phyloP scores from a whole-genome alignment of 768 basidiomycete species.

The Suillus fuscotomentosus region DNA sequence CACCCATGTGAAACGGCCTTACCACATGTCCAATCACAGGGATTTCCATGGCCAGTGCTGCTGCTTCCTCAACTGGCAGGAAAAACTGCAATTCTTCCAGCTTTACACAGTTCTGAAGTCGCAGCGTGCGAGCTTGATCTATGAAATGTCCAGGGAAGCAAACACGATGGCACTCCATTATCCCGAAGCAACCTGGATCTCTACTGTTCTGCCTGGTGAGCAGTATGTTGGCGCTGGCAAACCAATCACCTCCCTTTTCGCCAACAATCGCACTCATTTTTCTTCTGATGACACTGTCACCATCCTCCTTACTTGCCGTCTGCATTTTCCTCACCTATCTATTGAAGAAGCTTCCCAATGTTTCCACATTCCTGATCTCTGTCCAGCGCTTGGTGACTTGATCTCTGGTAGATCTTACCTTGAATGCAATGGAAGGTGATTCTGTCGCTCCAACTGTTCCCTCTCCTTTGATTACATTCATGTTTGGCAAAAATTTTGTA shows the following conservation, averaged over 20 bases:
- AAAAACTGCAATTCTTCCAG: constrained; percentile 9
- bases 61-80: constrained; percentile 7
- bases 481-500: constrained; percentile 8
- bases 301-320: not conserved
- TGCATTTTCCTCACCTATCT: constrained; percentile 4
- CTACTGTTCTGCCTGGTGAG: not conserved
- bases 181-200: constrained; percentile 3
- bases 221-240: not conserved
- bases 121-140: not conserved
- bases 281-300: not conserved
- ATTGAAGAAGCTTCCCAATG: not conserved
- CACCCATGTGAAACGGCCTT: constrained; percentile 5
- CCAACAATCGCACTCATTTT: not conserved
- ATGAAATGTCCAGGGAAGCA: constrained; percentile 7
- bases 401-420: constrained; percentile 1
- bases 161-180: not conserved
- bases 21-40: not conserved
- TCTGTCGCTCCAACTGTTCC: not conserved
- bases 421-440: not conserved
- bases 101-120: constrained; percentile 10
- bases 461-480: constrained; percentile 6
- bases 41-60: constrained; percentile 10
- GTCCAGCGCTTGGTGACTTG: constrained; percentile 8
- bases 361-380: constrained; percentile 7
- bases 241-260: constrained; percentile 5